These are phyloP conservation scores for Glomus cerebriforme DNA, from an alignment of 192 early-diverging fungal genomes.

Conservation along the genomic window DNA sequence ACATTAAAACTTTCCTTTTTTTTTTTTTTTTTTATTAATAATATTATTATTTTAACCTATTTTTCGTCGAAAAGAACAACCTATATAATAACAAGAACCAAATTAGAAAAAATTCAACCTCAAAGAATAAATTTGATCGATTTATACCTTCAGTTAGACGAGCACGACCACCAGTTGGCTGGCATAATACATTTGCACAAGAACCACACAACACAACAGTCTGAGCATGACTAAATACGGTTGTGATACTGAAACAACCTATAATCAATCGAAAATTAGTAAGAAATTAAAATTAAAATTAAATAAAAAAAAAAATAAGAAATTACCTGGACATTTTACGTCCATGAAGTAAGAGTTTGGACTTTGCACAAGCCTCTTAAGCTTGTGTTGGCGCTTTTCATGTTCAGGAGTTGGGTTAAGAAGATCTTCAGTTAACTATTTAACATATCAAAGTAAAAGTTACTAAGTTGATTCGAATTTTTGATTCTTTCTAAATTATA, in stretches of 20 bases:
- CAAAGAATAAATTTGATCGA: neutral
- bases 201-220: conserved; percentile 95
- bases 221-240: conserved; percentile 99
- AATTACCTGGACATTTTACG: conserved; percentile 85
- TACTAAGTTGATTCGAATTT: neutral
- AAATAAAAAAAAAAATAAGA: neutral
- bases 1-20: no score
- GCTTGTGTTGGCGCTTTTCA: conserved; percentile 89
- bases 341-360: conserved; percentile 99
- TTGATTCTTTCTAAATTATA: neutral
- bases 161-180: conserved; percentile 98
- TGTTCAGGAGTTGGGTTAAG: conserved; percentile 82
- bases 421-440: conserved; percentile 90
- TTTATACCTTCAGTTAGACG: conserved; percentile 88
- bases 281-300: conserved; percentile 1
- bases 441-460: neutral
- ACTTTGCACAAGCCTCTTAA: conserved; percentile 95
- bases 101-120: neutral
- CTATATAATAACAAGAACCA: neutral
- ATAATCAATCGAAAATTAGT: neutral
- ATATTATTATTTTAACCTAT: conserved; percentile 67
- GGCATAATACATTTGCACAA: conserved; percentile 97
- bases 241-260: conserved; percentile 97
- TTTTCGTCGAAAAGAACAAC: conserved; percentile 84
- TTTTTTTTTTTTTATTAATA: no score